Conservation (phyloP, 2,329 filamentous ascomycete genomes). For the Chalaropsis ovoidea region DNA sequence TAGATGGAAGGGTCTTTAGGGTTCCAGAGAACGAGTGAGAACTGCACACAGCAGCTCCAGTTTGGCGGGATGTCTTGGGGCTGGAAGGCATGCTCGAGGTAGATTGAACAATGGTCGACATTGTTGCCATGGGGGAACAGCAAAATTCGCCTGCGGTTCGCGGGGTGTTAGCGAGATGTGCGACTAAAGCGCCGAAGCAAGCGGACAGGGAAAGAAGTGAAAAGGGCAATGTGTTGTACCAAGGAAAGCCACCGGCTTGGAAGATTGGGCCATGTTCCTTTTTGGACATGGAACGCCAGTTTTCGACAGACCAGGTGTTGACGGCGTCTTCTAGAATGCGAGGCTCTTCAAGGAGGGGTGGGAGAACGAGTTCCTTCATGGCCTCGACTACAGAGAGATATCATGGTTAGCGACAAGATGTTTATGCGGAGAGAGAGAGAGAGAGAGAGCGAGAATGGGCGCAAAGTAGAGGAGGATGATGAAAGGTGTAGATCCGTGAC, state of each 20-base stretch:
- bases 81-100: constrained; percentile 88
- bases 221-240: constrained; percentile 44
- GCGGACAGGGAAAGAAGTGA: constrained; percentile 1
- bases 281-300: constrained; percentile 66
- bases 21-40: constrained; percentile 89
- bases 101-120: constrained; percentile 86
- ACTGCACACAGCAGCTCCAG: constrained; percentile 95
- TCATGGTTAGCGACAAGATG: background rate
- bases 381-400: constrained; percentile 53
- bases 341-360: constrained; percentile 62
- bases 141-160: constrained; percentile 62
- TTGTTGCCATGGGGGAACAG: constrained; percentile 96
- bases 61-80: constrained; percentile 67
- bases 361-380: constrained; percentile 72
- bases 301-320: constrained; percentile 77
- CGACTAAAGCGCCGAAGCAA: constrained; percentile 19
- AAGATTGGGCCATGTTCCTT: constrained; percentile 85
- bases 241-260: constrained; percentile 75
- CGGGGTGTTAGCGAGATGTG: constrained; percentile 27
- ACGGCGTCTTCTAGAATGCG: constrained; percentile 66
- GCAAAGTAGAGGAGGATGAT: background rate
- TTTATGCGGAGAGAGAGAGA: constrained; percentile 2
- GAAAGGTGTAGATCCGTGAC: too few relatives aligned
- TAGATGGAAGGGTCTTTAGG: constrained; percentile 81
- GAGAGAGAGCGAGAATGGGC: background rate